phyloP scores from a whole-genome alignment of 1,284 basidiomycete species.

The Papiliotrema flavescens region DNA sequence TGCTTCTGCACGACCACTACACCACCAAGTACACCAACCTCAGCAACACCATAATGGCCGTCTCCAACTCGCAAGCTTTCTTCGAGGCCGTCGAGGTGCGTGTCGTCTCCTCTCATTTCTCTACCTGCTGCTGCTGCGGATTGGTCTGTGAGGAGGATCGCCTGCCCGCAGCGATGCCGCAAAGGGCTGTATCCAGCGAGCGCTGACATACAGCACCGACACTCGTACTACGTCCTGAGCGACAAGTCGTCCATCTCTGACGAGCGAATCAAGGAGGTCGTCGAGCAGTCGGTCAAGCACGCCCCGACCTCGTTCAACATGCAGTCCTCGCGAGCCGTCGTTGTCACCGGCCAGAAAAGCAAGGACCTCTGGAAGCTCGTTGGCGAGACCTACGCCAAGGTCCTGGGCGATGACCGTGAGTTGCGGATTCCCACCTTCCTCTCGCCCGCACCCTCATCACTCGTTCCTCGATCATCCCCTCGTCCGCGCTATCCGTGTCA shows the following conservation, averaged over 20 bases:
- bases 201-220: conserved; percentile 35
- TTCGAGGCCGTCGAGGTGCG: conserved; percentile 42
- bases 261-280: conserved; percentile 45
- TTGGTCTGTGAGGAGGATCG: too few species aligned
- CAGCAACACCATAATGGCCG: not conserved
- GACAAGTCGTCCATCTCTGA: conserved; percentile 46
- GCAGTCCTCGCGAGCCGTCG: conserved; percentile 50
- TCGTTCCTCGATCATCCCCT: too few species aligned
- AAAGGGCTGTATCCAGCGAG: too few species aligned
- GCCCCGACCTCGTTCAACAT: conserved; percentile 52
- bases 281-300: conserved; percentile 50
- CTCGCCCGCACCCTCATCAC: too few species aligned
- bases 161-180: too few species aligned
- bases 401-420: conserved; percentile 24
- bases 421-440: not conserved
- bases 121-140: too few species aligned
- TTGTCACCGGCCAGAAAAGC: conserved; percentile 50
- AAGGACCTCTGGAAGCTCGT: conserved; percentile 50
- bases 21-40: too few species aligned
- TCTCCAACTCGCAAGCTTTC: conserved; percentile 25
- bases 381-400: conserved; percentile 26
- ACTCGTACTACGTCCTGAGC: conserved; percentile 50
- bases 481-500: too few species aligned
- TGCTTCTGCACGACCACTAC: too few species aligned
- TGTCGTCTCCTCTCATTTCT: not conserved